Percentiles rank a stretch among this genome's conserved stretches.
These are phyloP conservation scores for Beta vulgaris DNA, from an alignment of 148 eudicot species.

Conservation along the genomic window DNA sequence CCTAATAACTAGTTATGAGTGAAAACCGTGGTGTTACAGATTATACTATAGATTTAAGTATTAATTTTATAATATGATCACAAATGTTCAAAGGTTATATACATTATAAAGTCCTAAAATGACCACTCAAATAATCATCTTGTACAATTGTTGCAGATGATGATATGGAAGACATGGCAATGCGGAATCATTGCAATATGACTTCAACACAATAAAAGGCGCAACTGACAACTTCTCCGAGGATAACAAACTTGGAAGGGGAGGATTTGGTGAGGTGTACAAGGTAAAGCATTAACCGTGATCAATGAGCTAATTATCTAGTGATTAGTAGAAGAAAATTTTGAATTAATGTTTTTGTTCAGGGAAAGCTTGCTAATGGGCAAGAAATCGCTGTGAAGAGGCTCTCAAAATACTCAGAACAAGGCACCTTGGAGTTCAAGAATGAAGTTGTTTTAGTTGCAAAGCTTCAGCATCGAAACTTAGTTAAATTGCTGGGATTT, in stretches of 20 bases:
- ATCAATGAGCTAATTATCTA: background rate
- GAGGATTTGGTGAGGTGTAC: background rate
- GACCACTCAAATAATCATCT: no score
- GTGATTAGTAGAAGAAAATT: no score
- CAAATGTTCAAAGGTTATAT: no score
- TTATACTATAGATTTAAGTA: no score
- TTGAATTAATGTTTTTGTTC: no score
- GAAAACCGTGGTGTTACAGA: no score
- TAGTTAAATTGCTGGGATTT: slow-evolving; percentile 21
- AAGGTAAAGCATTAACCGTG: background rate
- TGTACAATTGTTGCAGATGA: no score
- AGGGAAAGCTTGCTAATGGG: slow-evolving; percentile 23
- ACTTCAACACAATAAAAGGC: background rate
- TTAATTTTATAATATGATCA: no score
- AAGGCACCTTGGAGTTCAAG: slow-evolving; percentile 23
- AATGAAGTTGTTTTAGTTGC: slow-evolving; percentile 21
- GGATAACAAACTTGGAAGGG: slow-evolving; percentile 59
- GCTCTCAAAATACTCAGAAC: slow-evolving; percentile 15
- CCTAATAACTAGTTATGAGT: no score
- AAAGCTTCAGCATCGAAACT: slow-evolving; percentile 26
- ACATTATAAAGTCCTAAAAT: no score
- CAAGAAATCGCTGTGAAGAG: slow-evolving; percentile 28
- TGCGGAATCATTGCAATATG: background rate
- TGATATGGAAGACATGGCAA: background rate
- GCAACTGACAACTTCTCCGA: slow-evolving; percentile 8